Evolutionary conservation across 1,139 yeast genomes (phyloP).

Genomic region (Pichia sp.): DNA sequence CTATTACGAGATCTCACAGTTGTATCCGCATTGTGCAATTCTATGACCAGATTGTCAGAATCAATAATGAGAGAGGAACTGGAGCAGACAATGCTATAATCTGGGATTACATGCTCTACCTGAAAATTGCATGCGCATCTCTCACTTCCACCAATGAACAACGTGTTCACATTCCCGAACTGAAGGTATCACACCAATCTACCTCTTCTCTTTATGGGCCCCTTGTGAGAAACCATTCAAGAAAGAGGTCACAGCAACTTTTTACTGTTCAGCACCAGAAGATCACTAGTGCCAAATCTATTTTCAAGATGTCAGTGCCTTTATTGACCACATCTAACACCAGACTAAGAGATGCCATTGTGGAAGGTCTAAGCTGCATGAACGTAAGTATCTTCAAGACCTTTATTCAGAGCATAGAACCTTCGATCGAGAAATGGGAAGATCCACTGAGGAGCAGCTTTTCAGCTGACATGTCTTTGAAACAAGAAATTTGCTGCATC

Average conservation of each 20-base stretch:
- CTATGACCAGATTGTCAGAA: slow-evolving; percentile 69
- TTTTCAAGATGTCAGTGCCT: slow-evolving; percentile 84
- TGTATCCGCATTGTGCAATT: slow-evolving; percentile 85
- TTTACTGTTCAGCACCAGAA: slow-evolving; percentile 82
- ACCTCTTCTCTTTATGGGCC: slow-evolving; percentile 21
- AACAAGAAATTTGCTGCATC: slow-evolving; percentile 76
- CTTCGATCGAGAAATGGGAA: slow-evolving; percentile 57
- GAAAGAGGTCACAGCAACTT: slow-evolving; percentile 70
- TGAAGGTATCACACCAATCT: slow-evolving; percentile 11
- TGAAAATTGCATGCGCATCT: slow-evolving; percentile 89
- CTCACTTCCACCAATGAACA: slow-evolving; percentile 87
- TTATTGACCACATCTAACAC: slow-evolving; percentile 65
- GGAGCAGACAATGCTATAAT: slow-evolving; percentile 31
- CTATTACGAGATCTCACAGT: slow-evolving; percentile 86
- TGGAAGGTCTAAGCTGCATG: slow-evolving; percentile 79
- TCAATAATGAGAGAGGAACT: slow-evolving; percentile 41
- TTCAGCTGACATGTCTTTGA: slow-evolving; percentile 27
- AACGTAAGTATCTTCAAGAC: slow-evolving; percentile 85
- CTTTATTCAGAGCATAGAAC: slow-evolving; percentile 69
- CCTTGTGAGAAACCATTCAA: slow-evolving; percentile 37
- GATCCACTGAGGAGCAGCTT: slow-evolving; percentile 13
- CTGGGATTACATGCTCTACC: slow-evolving; percentile 46
- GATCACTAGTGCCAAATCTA: slow-evolving; percentile 86
- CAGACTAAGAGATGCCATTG: slow-evolving; percentile 76
- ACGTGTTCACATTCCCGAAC: slow-evolving; percentile 50